Conservation (phyloP, 1,284 basidiomycete species). For the Malassezia obtusa region DNA sequence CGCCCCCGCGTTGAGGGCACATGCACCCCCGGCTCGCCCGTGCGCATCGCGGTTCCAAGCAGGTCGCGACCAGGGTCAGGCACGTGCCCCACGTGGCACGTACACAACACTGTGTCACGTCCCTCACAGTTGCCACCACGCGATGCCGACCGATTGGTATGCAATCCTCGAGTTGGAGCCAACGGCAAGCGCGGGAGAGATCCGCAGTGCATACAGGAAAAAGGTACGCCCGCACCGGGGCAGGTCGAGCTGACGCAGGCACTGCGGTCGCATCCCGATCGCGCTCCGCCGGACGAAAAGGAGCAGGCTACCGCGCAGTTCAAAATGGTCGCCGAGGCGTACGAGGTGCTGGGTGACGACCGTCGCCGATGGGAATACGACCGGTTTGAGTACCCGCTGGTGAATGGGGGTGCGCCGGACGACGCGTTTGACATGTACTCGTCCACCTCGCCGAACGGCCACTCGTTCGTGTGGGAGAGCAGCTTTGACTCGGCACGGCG, state of each 20-base stretch:
- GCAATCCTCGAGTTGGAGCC: slow-evolving; percentile 28
- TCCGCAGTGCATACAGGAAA: slow-evolving; percentile 38
- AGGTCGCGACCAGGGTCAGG: not conserved
- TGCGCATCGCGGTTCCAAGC: not conserved
- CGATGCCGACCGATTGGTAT: slow-evolving; percentile 25
- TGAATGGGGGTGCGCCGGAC: slow-evolving; percentile 21
- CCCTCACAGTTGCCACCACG: not conserved
- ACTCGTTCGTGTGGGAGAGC: slow-evolving; percentile 37
- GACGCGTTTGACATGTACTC: slow-evolving; percentile 23
- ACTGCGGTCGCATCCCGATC: slow-evolving; percentile 35
- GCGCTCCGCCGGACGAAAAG: slow-evolving; percentile 27
- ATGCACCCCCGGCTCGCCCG: slow-evolving; percentile 6
- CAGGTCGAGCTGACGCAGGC: slow-evolving; percentile 15
- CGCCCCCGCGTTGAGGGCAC: slow-evolving; percentile 13
- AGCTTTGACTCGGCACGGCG: slow-evolving; percentile 37
- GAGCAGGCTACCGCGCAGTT: slow-evolving; percentile 33
- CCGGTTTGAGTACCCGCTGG: slow-evolving; percentile 15
- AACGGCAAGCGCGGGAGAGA: slow-evolving; percentile 24
- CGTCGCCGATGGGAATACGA: slow-evolving; percentile 32
- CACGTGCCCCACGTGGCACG: slow-evolving; percentile 13
- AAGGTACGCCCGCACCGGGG: slow-evolving; percentile 4
- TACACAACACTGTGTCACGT: not conserved
- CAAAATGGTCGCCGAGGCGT: slow-evolving; percentile 38
- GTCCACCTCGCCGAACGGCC: slow-evolving; percentile 12
- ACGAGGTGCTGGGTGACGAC: slow-evolving; percentile 36